phyloP scores from a whole-genome alignment of 257 asterid genomes.

The Dorcoceras hygrometricum region DNA sequence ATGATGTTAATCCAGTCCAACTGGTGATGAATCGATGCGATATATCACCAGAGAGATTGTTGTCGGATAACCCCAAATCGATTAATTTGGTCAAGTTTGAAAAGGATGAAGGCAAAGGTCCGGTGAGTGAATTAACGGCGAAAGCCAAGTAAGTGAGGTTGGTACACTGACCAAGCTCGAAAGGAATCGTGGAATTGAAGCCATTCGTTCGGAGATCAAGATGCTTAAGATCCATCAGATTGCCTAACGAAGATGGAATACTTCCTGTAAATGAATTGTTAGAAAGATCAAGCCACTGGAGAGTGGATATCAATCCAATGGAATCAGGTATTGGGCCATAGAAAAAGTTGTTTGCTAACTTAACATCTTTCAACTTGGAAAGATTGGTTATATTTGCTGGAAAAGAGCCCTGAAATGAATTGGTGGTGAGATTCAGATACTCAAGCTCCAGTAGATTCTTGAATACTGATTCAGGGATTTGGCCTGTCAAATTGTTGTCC shows the following conservation, averaged over 20 bases:
- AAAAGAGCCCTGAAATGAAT: constrained; percentile 51
- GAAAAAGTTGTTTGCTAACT: constrained; percentile 38
- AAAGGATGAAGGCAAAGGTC: constrained; percentile 62
- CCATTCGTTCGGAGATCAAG: constrained; percentile 35
- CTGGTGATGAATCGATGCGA: constrained; percentile 35
- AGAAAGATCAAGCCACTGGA: constrained; percentile 40
- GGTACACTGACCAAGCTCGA: constrained; percentile 47
- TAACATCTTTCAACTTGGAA: constrained; percentile 46
- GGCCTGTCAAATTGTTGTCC: constrained; percentile 45
- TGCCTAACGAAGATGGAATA: constrained; percentile 43
- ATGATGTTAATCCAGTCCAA: constrained; percentile 57
- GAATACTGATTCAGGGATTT: constrained; percentile 56
- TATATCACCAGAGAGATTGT: constrained; percentile 56
- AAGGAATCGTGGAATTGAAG: constrained; percentile 43
- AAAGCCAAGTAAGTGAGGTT: constrained; percentile 40
- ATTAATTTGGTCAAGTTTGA: constrained; percentile 51
- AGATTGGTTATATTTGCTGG: constrained; percentile 45
- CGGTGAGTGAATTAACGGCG: constrained; percentile 46
- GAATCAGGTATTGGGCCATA: constrained; percentile 50
- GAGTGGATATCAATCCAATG: constrained; percentile 34
- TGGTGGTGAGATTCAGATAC: constrained; percentile 42
- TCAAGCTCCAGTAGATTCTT: constrained; percentile 46
- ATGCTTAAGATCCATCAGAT: constrained; percentile 30
- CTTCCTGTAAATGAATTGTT: constrained; percentile 57
- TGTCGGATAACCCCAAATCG: constrained; percentile 59